Percentiles rank a stretch among this genome's conserved stretches.
These are phyloP conservation scores for Rhizophagus prolifer DNA, from an alignment of 192 early-diverging fungal species.

Conservation along the genomic window DNA sequence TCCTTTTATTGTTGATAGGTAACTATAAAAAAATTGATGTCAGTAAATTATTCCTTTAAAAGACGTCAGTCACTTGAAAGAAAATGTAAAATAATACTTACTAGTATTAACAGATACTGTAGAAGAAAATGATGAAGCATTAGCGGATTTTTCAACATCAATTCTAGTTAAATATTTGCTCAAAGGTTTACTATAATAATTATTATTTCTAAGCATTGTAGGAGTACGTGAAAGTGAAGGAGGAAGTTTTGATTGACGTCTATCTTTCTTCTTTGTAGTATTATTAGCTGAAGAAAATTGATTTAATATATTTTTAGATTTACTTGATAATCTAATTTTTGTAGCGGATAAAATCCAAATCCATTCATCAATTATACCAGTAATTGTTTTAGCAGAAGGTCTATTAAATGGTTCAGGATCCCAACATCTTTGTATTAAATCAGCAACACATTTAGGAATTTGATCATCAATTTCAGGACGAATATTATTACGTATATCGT, in stretches of 20 bases:
- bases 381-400: neutral
- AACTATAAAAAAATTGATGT: too few species aligned
- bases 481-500: neutral
- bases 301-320: neutral
- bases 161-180: neutral
- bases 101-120: neutral
- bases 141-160: neutral
- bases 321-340: neutral
- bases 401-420: neutral
- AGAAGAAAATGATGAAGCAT: neutral
- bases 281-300: neutral
- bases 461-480: slow-evolving; percentile 11
- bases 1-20: too few species aligned
- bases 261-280: neutral
- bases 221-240: neutral
- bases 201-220: neutral
- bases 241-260: neutral
- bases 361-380: neutral
- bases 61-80: too few species aligned
- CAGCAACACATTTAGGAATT: neutral
- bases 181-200: neutral
- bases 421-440: slow-evolving; percentile 6
- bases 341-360: neutral
- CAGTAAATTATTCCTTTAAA: too few species aligned
- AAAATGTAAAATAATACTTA: neutral